phyloP scores from a whole-genome alignment of 1,284 basidiomycete genomes.

The Ganoderma sinense region DNA sequence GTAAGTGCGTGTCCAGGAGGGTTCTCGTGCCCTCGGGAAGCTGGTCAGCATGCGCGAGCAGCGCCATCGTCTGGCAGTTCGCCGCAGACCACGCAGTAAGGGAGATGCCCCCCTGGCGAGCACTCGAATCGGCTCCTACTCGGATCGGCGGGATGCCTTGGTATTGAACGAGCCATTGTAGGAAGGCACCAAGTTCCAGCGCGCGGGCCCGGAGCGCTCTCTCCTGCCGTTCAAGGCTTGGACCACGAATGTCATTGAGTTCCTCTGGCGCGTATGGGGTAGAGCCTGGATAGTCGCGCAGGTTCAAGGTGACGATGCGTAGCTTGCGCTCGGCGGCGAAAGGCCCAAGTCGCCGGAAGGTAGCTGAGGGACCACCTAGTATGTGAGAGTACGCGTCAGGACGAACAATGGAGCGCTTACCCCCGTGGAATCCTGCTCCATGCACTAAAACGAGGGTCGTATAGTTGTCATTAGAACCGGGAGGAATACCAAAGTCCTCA shows the following conservation, averaged over 20 bases:
- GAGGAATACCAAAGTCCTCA: neutral
- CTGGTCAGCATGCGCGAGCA: conserved; percentile 35
- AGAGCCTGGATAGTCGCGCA: conserved; percentile 43
- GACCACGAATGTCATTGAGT: conserved; percentile 30
- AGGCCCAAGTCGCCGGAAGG: conserved; percentile 37
- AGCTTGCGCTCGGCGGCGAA: conserved; percentile 35
- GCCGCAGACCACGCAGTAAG: conserved; percentile 40
- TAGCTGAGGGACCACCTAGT: conserved; percentile 26
- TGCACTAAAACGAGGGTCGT: conserved; percentile 37
- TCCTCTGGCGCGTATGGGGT: conserved; percentile 36
- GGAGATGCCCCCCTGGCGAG: conserved; percentile 34
- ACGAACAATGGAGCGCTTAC: conserved; percentile 21
- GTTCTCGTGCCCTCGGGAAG: conserved; percentile 27
- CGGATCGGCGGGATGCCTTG: conserved; percentile 32
- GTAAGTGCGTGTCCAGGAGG: conserved; percentile 30
- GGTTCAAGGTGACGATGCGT: conserved; percentile 40
- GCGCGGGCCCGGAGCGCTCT: conserved; percentile 30
- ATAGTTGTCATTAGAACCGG: conserved; percentile 18
- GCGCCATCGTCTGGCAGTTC: conserved; percentile 26
- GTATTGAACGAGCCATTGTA: conserved; percentile 35
- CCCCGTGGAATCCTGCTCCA: conserved; percentile 35
- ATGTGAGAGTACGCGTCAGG: neutral
- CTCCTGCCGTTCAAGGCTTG: conserved; percentile 25
- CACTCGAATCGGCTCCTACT: neutral
- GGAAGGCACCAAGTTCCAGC: conserved; percentile 37